Base-by-base conservation (phyloP, 2,329 filamentous ascomycete genomes). In the Penicillium sp. region DNA sequence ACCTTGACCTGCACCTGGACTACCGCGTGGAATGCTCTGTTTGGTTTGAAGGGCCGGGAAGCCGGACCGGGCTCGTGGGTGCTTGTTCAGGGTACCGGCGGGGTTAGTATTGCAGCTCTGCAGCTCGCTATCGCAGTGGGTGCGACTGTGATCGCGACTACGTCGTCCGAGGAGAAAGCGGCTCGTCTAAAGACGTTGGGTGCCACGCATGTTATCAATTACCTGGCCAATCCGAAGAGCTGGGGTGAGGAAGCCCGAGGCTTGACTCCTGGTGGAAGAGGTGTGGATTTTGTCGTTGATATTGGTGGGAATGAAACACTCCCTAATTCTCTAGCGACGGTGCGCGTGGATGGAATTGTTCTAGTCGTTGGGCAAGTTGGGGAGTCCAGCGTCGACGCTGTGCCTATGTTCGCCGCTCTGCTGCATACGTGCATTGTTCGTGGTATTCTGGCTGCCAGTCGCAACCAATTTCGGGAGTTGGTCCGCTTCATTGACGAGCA, bases 141-240 rank as follows among this genome's bases (percentile, higher is more conserved):
- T 29, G 82, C 82, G 0, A 77, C 68, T 8, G 83, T 86, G 56
- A 82, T 86, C 50, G 81, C 83, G 0, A 86, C 83, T 0, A 85
- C 82, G 0, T 83, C 81, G 0, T 79, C 78, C 0, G 66, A 70
- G 0, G 72, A 75, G 7, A 85, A 85, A 68, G 78, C 71, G 3
- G 75, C 80, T 36, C 66, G 69, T 23, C 74, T 85, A 25, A 82
- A 81, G 70, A 72, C 77, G 61, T 72, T 82, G 15, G 83, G 83
- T 46, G 82, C 81, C 2, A 76, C 82, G 63, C 77, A 84, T 61
- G 76, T 85, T 45, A 75, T 86, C 68, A 84, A 85, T 73, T 85
- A 86, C 74, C 74, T 75, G 31, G 74, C 68, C 0, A 76, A 72
- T 2, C 72, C 49, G 40, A 27, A 16, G 5, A 27, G 13, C 23